Evolutionary conservation across 2,329 filamentous ascomycete genomes (phyloP).

Genomic region (Xylariaceae sp.): DNA sequence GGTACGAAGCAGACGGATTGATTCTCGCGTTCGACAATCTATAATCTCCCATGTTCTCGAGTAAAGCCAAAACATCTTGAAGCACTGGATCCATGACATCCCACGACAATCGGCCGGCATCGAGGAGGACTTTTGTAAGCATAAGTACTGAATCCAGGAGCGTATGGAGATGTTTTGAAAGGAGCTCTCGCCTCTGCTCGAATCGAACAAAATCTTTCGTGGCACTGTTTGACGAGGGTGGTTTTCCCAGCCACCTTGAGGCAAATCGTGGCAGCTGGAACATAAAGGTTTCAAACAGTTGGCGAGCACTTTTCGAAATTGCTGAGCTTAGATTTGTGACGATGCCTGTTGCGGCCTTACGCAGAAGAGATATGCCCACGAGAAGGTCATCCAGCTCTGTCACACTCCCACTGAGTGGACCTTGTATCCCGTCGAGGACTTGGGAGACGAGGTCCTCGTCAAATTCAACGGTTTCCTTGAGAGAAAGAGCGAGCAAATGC

Average conservation of each 20-base stretch:
- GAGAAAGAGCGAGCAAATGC: conserved; percentile 49
- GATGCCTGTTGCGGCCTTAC: conserved; percentile 49
- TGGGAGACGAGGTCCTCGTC: conserved; percentile 41
- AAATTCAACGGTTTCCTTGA: conserved; percentile 40
- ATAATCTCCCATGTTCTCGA: conserved; percentile 48
- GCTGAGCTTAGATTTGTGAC: conserved; percentile 27
- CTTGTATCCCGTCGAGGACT: conserved; percentile 52
- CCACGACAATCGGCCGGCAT: conserved; percentile 46
- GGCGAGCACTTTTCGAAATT: conserved; percentile 12
- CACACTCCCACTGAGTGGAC: conserved; percentile 54
- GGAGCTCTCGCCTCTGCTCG: conserved; percentile 53
- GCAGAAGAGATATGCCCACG: conserved; percentile 48
- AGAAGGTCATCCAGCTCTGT: conserved; percentile 59
- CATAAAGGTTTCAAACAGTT: conserved; percentile 52
- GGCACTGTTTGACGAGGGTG: conserved; percentile 44
- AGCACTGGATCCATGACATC: conserved; percentile 52
- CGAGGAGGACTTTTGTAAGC: conserved; percentile 49
- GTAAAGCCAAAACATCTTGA: conserved; percentile 49
- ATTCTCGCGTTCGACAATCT: conserved; percentile 18
- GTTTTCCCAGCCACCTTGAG: conserved; percentile 57
- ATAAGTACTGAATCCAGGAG: conserved; percentile 58
- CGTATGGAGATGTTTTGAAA: conserved; percentile 49
- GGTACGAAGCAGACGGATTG: conserved; percentile 39
- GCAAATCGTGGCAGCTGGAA: conserved; percentile 57
- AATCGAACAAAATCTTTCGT: conserved; percentile 58